Evolutionary conservation across 805 yeast genomes (phyloP).

Genomic region (Metschnikowia peoriensis): DNA sequence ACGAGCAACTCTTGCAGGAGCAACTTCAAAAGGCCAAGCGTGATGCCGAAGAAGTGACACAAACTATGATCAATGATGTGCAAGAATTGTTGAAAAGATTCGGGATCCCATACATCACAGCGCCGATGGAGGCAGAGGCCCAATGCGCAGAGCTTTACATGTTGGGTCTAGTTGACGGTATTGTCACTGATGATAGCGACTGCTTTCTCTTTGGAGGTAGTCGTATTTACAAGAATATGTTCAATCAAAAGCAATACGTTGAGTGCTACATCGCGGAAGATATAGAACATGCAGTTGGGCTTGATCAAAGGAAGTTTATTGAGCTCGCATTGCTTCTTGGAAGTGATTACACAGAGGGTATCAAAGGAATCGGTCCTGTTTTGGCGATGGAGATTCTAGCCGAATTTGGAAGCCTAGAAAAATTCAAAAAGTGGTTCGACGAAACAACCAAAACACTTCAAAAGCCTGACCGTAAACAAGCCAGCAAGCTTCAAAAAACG

Average conservation of each 20-base stretch:
- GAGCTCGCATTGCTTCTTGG: conserved; percentile 84
- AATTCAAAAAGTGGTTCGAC: conserved; percentile 58
- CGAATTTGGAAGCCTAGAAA: conserved; percentile 57
- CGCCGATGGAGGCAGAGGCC: conserved; percentile 99
- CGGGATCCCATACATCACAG: conserved; percentile 92
- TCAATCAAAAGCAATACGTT: conserved; percentile 87
- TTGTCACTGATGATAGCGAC: conserved; percentile 96
- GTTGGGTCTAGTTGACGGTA: conserved; percentile 85
- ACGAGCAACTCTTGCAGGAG: conserved; percentile 53
- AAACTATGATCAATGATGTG: conserved; percentile 82
- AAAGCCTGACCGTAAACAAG: conserved; percentile 35
- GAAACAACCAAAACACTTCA: conserved; percentile 37
- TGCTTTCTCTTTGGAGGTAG: conserved; percentile 91
- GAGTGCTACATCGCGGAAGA: conserved; percentile 71
- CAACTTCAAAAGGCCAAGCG: conserved; percentile 67
- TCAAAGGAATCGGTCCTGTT: conserved; percentile 93
- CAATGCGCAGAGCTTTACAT: conserved; percentile 82
- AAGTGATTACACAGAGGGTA: conserved; percentile 92
- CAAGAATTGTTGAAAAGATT: conserved; percentile 83
- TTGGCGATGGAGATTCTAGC: conserved; percentile 86
- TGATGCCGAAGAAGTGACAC: conserved; percentile 89
- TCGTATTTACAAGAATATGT: conserved; percentile 84
- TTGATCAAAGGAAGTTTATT: conserved; percentile 62
- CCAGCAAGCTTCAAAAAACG: conserved; percentile 52
- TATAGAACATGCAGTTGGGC: conserved; percentile 61